phyloP scores from a whole-genome alignment of 2,329 filamentous ascomycete species.

The Arthrobotrys entomopaga region DNA sequence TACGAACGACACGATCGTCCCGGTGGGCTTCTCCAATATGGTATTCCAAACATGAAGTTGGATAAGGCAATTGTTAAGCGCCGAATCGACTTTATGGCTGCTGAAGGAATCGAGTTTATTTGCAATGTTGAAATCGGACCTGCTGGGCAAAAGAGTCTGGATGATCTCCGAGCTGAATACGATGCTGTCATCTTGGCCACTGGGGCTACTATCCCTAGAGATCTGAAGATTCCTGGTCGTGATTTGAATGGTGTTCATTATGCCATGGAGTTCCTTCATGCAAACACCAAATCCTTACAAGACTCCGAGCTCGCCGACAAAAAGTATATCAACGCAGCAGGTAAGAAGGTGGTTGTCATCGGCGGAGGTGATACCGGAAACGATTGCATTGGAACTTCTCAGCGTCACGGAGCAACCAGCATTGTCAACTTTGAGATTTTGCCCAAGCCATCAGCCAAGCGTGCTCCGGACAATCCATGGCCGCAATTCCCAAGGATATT shows the following conservation, averaged over 20 bases:
- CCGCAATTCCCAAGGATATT: constrained; percentile 98
- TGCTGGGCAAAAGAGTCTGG: constrained; percentile 66
- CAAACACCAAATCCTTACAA: constrained; percentile 96
- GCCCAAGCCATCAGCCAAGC: constrained; percentile 88
- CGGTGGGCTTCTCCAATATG: constrained; percentile 89
- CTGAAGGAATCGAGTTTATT: constrained; percentile 85
- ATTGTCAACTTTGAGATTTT: constrained; percentile 97
- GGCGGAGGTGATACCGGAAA: constrained; percentile 98
- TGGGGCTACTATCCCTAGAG: constrained; percentile 90
- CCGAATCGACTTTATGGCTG: constrained; percentile 92
- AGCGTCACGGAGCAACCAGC: constrained; percentile 93
- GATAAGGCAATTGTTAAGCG: constrained; percentile 98
- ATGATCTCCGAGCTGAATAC: constrained; percentile 75
- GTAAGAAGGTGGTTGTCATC: constrained; percentile 95
- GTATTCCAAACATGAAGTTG: constrained; percentile 99
- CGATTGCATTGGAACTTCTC: constrained; percentile 95
- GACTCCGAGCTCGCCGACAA: constrained; percentile 87
- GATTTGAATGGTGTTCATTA: constrained; percentile 91
- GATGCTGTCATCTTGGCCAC: constrained; percentile 91
- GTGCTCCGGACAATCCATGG: constrained; percentile 95
- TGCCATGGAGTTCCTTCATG: constrained; percentile 95
- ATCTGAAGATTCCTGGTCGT: constrained; percentile 88
- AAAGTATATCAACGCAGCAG: constrained; percentile 91
- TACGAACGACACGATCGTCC: constrained; percentile 92
- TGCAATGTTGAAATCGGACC: constrained; percentile 82